Percentiles rank a stretch among this genome's conserved stretches.
These are phyloP conservation scores for Phaseolus lunatus DNA, from an alignment of 306 rosid species.

Conservation along the genomic window DNA sequence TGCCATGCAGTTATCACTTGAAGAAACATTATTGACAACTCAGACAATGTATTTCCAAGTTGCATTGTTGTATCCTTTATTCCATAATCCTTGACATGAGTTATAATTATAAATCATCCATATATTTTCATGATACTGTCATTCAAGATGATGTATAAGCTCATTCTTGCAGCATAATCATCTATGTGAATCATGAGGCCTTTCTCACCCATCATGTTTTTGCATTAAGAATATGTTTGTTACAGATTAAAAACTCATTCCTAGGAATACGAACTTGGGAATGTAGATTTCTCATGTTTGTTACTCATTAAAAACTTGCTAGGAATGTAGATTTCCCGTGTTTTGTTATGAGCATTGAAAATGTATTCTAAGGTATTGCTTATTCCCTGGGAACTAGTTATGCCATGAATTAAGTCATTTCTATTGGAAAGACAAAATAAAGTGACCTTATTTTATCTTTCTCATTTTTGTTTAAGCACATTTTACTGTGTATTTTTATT, in stretches of 20 bases:
- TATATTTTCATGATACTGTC: not conserved
- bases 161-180: not conserved
- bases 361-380: not conserved
- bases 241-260: not conserved
- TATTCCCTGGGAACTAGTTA: not conserved
- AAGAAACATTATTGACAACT: constrained; percentile 84
- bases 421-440: not conserved
- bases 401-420: not conserved
- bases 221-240: not conserved
- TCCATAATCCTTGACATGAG: constrained; percentile 33
- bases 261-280: not conserved
- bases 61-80: constrained; percentile 94
- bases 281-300: not conserved
- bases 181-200: not conserved
- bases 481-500: constrained; percentile 35
- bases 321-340: not conserved
- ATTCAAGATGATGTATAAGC: not conserved
- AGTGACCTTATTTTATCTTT: not conserved
- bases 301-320: no score
- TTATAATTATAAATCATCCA: not conserved
- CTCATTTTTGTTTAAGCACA: not conserved
- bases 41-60: constrained; percentile 97
- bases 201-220: not conserved
- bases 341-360: not conserved
- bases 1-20: constrained; percentile 92